Evolutionary conservation across 2,329 filamentous ascomycete genomes (phyloP), one percentile per base, ranked within the genome.

Genomic region (Fusarium neocosmosporiellum): DNA sequence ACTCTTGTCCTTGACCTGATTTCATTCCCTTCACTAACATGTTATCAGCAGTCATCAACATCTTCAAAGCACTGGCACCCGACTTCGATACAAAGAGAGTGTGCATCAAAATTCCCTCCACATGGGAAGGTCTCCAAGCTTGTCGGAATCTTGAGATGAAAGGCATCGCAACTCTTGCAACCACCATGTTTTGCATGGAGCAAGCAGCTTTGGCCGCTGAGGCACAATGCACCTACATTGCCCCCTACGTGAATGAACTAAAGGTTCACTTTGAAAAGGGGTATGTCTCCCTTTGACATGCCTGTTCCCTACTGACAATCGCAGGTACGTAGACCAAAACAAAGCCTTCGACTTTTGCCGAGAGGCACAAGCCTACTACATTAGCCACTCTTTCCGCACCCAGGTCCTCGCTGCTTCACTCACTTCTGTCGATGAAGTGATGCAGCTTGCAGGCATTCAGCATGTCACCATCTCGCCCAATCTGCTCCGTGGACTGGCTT

Each of bases 211-310:
- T 91, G 2, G 90, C 90, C 0, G 87, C 84, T 1, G 86, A 90
- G 58, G 87, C 85, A 0, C 84, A 85, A 5, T 92, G 89, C 72
- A 86, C 86, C 1, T 92, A 91, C 73, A 88, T 92, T 48, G 89
- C 90, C 0, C 90, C 91, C 0, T 92, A 91, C 69, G 88, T 92
- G 33, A 91, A 92, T 75, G 89, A 92, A 71, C 81, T 92, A 43
- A 88, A 87, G 70, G 90, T 91, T 7, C 89, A 92, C 73, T 89
- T 91, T 65, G 87, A 89, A 46, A 75, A 81, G 14, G 82, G 79
- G 84, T 88, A 77, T 72, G 80, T 77, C 4, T 33, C 9, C 7
- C 14, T 41, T 33, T 48, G 22, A n/a, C 27, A 27, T 48, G 24
- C 3, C 41, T 39, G 36, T 31, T 48, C 22, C 27, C 20, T 0